phyloP scores from a whole-genome alignment of 306 rosid species.

The Lathyrus oleraceus region DNA sequence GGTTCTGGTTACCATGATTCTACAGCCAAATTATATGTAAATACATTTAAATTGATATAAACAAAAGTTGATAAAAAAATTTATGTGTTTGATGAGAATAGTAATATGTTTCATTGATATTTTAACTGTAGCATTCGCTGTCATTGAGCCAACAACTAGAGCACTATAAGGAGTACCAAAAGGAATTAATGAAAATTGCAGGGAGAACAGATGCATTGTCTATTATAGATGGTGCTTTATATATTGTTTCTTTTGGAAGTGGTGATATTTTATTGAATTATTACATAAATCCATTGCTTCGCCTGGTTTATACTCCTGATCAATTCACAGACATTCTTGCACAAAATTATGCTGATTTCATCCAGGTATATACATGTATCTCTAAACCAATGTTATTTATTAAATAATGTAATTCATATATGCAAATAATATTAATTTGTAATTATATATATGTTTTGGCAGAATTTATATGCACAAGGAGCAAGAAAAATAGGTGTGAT shows the following conservation, averaged over 20 bases:
- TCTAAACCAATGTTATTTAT: no score
- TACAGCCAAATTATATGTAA: constrained; percentile 60
- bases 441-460: not conserved
- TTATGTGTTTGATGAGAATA: no score
- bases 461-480: constrained; percentile 1
- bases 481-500: not conserved
- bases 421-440: not conserved
- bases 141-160: constrained; percentile 58
- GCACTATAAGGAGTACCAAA: constrained; percentile 62
- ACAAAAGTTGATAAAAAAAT: no score
- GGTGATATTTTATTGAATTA: constrained; percentile 76
- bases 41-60: not conserved
- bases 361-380: constrained; percentile 42
- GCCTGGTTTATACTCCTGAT: constrained; percentile 40
- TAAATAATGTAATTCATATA: no score
- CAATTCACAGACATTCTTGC: constrained; percentile 63
- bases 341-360: constrained; percentile 44
- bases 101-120: not conserved
- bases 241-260: constrained; percentile 54
- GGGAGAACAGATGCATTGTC: constrained; percentile 53
- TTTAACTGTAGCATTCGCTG: constrained; percentile 50
- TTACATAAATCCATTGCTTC: constrained; percentile 61
- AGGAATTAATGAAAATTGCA: constrained; percentile 41
- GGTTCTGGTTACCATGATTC: constrained; percentile 59
- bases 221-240: constrained; percentile 55